Conservation (phyloP, 1,284 basidiomycete species). For the Ceratobasidium sp. region DNA sequence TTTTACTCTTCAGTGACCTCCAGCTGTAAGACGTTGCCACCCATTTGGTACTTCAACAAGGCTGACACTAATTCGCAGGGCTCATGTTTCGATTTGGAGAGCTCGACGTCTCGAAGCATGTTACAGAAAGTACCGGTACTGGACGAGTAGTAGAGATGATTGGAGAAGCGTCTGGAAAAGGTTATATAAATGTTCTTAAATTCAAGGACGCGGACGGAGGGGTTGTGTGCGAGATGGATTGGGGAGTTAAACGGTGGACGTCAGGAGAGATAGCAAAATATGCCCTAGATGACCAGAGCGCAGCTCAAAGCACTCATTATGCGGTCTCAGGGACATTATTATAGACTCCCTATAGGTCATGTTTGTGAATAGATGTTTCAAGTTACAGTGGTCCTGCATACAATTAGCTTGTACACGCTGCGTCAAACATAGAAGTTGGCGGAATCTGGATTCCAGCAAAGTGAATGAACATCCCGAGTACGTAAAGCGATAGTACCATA, state of each 20-base stretch:
- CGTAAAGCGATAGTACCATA: no score
- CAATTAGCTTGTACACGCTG: no score
- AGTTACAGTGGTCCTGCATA: no score
- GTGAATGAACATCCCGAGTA: no score
- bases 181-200: neutral
- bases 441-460: no score
- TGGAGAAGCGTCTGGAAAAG: neutral
- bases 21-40: neutral
- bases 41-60: no score
- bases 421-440: no score
- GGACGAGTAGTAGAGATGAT: slow-evolving; percentile 8
- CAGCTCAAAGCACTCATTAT: no score
- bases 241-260: neutral
- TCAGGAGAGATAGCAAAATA: slow-evolving; percentile 19
- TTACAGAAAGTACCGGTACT: slow-evolving; percentile 6
- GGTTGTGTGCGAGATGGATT: slow-evolving; percentile 11
- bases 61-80: neutral
- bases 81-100: slow-evolving; percentile 6
- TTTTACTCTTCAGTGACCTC: neutral
- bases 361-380: no score
- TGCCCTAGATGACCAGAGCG: slow-evolving; percentile 6
- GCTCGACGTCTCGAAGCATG: slow-evolving; percentile 5
- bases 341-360: no score
- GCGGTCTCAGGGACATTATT: no score
- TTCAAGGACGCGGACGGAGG: slow-evolving; percentile 12